Percentiles rank a stretch among this genome's conserved stretches.
Evolutionary conservation across 345 rosid species (phyloP).

Genomic region (Murraya koenigii): DNA sequence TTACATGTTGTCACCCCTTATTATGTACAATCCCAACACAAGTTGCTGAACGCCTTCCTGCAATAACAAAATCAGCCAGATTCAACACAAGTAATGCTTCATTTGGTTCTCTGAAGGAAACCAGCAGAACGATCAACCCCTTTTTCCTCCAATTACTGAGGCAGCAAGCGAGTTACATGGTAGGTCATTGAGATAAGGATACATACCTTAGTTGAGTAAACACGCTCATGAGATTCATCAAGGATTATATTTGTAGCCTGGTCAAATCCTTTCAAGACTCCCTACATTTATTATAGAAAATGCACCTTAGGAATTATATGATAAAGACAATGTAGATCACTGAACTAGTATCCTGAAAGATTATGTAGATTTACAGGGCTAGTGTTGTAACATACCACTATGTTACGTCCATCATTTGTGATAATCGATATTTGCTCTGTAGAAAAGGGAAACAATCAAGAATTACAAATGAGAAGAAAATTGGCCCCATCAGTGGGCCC

Average conservation of each 20-base stretch:
- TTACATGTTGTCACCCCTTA: conserved; percentile 99
- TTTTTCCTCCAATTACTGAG: neutral
- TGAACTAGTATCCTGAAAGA: neutral
- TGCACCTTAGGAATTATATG: neutral
- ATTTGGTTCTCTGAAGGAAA: neutral
- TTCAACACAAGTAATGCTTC: neutral
- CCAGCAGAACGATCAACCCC: neutral
- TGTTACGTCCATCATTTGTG: conserved; percentile 90
- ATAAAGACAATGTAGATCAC: neutral
- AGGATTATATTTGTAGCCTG: conserved; percentile 90
- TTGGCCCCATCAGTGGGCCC: neutral
- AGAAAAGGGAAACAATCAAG: conserved; percentile 9
- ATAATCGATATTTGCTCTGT: conserved; percentile 75
- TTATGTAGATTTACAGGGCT: neutral
- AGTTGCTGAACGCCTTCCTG: conserved; percentile 97
- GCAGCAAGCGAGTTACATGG: neutral
- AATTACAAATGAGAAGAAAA: neutral
- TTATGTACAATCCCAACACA: conserved; percentile 91
- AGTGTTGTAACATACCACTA: conserved; percentile 53
- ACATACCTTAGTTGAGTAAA: conserved; percentile 78
- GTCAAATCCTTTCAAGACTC: conserved; percentile 78
- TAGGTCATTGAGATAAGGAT: neutral
- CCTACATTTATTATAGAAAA: conserved; percentile 33
- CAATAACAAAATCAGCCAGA: conserved; percentile 9
- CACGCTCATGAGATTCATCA: conserved; percentile 92